These are phyloP conservation scores for Paspalum notatum DNA, from an alignment of 176 grass and related monocot species.

Conservation along the genomic window DNA sequence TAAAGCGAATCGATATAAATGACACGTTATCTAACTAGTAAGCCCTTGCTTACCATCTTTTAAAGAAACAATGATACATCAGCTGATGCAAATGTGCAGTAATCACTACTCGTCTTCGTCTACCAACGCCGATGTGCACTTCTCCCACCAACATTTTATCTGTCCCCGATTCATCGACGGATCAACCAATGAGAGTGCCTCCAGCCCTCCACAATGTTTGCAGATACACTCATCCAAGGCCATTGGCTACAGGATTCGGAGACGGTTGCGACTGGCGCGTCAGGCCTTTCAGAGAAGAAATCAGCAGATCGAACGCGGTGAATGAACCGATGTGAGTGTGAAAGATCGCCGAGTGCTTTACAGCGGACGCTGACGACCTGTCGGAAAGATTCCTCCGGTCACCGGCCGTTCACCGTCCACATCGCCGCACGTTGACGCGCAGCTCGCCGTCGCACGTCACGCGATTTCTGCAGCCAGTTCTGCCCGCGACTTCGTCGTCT, in stretches of 20 bases:
- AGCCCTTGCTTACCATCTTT: not conserved
- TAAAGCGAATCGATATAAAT: not conserved
- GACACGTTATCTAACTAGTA: not conserved
- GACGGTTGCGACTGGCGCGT: constrained; percentile 19
- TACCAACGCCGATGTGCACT: constrained; percentile 20
- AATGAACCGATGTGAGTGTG: constrained; percentile 26
- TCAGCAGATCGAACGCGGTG: not conserved
- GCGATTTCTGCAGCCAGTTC: not conserved
- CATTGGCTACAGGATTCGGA: constrained; percentile 6
- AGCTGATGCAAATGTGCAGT: not conserved
- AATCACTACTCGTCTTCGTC: not conserved
- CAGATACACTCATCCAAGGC: not conserved
- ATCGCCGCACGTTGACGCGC: constrained; percentile 33
- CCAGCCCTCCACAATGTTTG: not conserved
- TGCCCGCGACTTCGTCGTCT: not conserved
- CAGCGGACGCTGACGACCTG: constrained; percentile 40
- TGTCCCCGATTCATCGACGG: not conserved
- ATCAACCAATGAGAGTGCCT: not conserved
- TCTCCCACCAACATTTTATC: not conserved
- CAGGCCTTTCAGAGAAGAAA: not conserved
- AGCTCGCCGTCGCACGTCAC: constrained; percentile 13
- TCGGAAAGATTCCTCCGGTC: constrained; percentile 43
- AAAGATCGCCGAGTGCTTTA: constrained; percentile 31
- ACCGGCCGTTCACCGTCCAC: constrained; percentile 28
- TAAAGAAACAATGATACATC: not conserved